Evolutionary conservation across 179 eudicot species (phyloP), one percentile per base, ranked within the genome.

Genomic region (Corrigiola litoralis): DNA sequence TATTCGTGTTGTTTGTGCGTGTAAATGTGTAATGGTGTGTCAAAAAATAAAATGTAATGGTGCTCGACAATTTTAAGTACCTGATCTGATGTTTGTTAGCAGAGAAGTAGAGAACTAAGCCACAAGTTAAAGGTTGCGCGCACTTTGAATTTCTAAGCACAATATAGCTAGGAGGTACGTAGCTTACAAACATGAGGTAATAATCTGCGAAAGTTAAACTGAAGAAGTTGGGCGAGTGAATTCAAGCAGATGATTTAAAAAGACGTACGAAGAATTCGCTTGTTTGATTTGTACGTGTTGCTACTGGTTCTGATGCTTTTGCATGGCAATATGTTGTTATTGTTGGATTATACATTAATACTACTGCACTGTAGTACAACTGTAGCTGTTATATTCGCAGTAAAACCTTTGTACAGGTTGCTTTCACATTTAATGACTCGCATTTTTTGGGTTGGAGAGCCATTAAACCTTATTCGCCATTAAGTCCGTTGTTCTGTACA

Each of bases 361-460:
- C 9, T 6, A 36, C 46, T 10, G 17, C 17, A n/a, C 2, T 46
- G 29, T 3, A 11, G 8, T 5, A 10, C 6, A 42, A n/a, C n/a
- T n/a, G n/a, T n/a, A 60, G 31, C 21, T 62, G 57, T 17, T 33
- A 48, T 9, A 21, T 60, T 34, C 14, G 45, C 57, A 50, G 62
- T 40, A 29, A 33, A 46, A 33, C 14, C 17, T 53, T 21, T 45
- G 38, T 52, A 42, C 41, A 60, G 46, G 77, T 66, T 66, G 63
- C 63, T 72, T 52, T 72, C 68, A 21, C 63, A 72, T 24, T 66
- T 13, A 72, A 51, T 72, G 34, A 23, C 25, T 61, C 38, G 67
- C 67, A 66, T 60, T 31, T 66, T 72, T 65, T 72, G 66, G 76
- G 61, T 41, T 41, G n/a, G 38, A 4, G 76, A 57, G 63, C 69